Base-by-base conservation (phyloP, 2,329 filamentous ascomycete species). In the Neofusicoccum ribis region DNA sequence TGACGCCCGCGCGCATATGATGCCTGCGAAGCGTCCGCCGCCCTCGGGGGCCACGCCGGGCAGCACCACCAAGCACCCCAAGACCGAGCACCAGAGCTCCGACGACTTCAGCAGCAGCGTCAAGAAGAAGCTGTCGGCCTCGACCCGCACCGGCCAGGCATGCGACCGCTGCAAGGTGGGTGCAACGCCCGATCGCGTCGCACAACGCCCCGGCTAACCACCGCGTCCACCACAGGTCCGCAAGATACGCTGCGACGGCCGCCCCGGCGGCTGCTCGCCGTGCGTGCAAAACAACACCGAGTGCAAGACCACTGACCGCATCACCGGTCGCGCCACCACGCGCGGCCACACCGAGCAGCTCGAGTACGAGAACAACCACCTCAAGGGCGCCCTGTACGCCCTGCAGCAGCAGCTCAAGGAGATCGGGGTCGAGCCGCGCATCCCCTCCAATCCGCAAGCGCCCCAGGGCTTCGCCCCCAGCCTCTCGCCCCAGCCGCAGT, bases 161-260 rank as follows among this genome's bases (percentile, higher is more conserved):
- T 96, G 92, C 83, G 92, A 96, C 78, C 85, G 92, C 64, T 96
- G 92, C 84, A 95, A 94, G 85, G 90, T 91, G 77, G 71, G 83
- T 39, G 39, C 56, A 44, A 47, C 41, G n/a, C 46, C 44, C 50
- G 46, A 31, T 50, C 51, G 46, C 50, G 43, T 46, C 41, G 63
- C 41, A 59, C 50, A 52, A 31, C 31, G 43, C 39, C 34, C 23
- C 27, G n/a, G 27, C 39, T 46, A 34, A 61, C 20, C 58, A 64
- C 59, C 47, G 44, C 41, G 31, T 8, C 39, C 51, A 15, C 34
- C 67, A 66, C 72, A 92, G 90, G 84, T 92, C 65, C 88, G 92
- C 70, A 96, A 96, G 79, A 96, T 96, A 72, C 88, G 91, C 74
- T 96, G 92, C 82, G 92, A 96, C 80, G 89, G 88, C 63, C 83